Conservation (phyloP, 2,329 filamentous ascomycete species). For the Ophiostoma montium region DNA sequence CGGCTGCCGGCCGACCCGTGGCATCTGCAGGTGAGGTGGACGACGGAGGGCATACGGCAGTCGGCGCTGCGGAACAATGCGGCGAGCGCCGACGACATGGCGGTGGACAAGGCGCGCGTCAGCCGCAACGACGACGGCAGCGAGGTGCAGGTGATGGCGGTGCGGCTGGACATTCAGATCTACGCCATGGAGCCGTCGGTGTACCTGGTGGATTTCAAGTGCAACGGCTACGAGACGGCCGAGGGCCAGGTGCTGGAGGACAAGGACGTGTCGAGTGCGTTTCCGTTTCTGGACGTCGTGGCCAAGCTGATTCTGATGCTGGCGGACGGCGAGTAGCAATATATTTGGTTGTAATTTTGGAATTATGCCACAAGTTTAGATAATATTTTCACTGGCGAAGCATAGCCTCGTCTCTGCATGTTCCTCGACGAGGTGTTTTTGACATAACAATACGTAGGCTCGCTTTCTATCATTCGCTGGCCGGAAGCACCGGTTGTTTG, state of each 20-base stretch:
- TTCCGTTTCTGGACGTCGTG: slow-evolving; percentile 89
- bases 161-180: slow-evolving; percentile 91
- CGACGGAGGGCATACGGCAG: slow-evolving; percentile 46
- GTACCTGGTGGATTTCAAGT: slow-evolving; percentile 97
- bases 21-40: slow-evolving; percentile 84
- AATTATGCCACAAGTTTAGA: too few species aligned
- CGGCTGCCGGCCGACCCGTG: slow-evolving; percentile 85
- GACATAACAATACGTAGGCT: too few species aligned
- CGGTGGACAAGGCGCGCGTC: slow-evolving; percentile 29
- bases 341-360: neutral
- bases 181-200: slow-evolving; percentile 88
- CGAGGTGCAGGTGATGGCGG: slow-evolving; percentile 59
- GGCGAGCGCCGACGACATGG: slow-evolving; percentile 17
- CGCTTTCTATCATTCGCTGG: too few species aligned
- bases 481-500: neutral
- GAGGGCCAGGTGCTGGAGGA: slow-evolving; percentile 68
- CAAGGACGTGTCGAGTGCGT: slow-evolving; percentile 90
- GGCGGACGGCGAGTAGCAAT: slow-evolving; percentile 55
- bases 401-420: neutral
- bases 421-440: too few species aligned
- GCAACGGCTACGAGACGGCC: slow-evolving; percentile 78
- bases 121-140: slow-evolving; percentile 28
- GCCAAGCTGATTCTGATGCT: slow-evolving; percentile 86
- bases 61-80: slow-evolving; percentile 21
- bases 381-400: too few species aligned